These are phyloP conservation scores for Apiospora arundinis DNA, from an alignment of 2,329 filamentous ascomycete species.

Conservation along the genomic window DNA sequence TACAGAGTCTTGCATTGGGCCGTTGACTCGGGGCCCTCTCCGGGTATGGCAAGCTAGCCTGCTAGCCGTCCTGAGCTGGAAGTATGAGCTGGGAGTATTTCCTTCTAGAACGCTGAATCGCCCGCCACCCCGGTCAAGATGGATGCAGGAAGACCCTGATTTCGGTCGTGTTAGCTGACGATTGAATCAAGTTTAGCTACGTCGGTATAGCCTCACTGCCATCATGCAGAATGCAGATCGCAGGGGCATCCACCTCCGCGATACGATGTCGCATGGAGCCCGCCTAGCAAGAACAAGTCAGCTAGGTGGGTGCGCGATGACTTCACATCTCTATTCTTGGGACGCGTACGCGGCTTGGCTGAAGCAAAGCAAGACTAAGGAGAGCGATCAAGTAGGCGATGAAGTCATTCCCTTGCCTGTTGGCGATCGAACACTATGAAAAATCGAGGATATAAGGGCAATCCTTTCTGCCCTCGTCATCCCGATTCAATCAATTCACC, in stretches of 20 bases:
- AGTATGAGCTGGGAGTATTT: neutral
- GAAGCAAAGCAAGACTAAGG: neutral
- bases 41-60: neutral
- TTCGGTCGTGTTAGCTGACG: neutral
- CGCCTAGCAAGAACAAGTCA: neutral
- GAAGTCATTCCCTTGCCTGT: neutral
- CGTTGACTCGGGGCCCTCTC: neutral
- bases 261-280: neutral
- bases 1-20: neutral
- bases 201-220: neutral
- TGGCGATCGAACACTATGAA: neutral
- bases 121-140: neutral
- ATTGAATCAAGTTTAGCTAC: neutral
- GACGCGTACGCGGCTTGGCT: conserved; percentile 10
- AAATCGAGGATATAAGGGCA: neutral
- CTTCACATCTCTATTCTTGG: neutral
- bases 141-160: conserved; percentile 6
- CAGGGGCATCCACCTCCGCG: neutral
- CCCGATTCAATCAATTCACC: neutral
- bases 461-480: too few species aligned
- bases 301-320: neutral
- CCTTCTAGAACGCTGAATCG: neutral
- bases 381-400: neutral
- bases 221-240: neutral
- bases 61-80: too few species aligned